A percentile compares a stretch with the other conserved stretches of the same genome.
These are phyloP conservation scores for Colletotrichum salicis DNA, from an alignment of 2,329 filamentous ascomycete species.

Conservation along the genomic window DNA sequence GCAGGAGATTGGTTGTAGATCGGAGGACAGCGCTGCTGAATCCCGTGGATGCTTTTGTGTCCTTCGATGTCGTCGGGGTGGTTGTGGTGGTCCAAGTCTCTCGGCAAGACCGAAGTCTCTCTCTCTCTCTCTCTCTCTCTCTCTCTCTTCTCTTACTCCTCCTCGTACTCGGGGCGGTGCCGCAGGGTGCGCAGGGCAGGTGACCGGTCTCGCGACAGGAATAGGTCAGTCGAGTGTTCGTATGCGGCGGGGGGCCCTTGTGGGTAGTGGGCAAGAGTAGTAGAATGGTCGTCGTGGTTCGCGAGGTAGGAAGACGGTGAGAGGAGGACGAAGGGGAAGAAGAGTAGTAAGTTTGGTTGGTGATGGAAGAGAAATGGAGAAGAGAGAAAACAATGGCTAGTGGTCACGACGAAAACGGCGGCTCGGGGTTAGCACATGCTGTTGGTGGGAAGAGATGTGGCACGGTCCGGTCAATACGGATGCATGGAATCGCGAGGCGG, in stretches of 20 bases:
- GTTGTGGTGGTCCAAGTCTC: slow-evolving; percentile 10
- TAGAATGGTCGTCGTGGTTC: slow-evolving; percentile 15
- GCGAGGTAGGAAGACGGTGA: background rate
- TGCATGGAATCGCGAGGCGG: slow-evolving; percentile 25
- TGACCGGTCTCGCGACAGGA: slow-evolving; percentile 29
- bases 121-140: slow-evolving; percentile 7
- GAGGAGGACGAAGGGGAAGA: slow-evolving; percentile 1
- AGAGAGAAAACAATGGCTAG: slow-evolving; percentile 35
- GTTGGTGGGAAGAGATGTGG: slow-evolving; percentile 32
- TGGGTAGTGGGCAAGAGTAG: background rate
- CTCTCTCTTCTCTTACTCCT: slow-evolving; percentile 17
- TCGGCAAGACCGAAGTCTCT: slow-evolving; percentile 20
- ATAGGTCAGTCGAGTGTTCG: slow-evolving; percentile 14
- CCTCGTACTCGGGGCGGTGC: slow-evolving; percentile 27
- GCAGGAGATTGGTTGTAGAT: slow-evolving; percentile 33
- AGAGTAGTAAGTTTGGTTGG: slow-evolving; percentile 18
- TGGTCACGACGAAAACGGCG: slow-evolving; percentile 33
- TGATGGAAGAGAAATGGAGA: slow-evolving; percentile 30
- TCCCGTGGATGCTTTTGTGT: slow-evolving; percentile 47
- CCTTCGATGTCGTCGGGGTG: slow-evolving; percentile 24
- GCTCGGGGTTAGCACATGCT: slow-evolving; percentile 36
- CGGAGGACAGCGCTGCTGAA: slow-evolving; percentile 65
- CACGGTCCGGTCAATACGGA: slow-evolving; percentile 28
- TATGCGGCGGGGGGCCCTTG: slow-evolving; percentile 13
- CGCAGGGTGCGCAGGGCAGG: slow-evolving; percentile 5